Evolutionary conservation across 1,284 basidiomycete species (phyloP).

Genomic region (Schizophyllum commune): DNA sequence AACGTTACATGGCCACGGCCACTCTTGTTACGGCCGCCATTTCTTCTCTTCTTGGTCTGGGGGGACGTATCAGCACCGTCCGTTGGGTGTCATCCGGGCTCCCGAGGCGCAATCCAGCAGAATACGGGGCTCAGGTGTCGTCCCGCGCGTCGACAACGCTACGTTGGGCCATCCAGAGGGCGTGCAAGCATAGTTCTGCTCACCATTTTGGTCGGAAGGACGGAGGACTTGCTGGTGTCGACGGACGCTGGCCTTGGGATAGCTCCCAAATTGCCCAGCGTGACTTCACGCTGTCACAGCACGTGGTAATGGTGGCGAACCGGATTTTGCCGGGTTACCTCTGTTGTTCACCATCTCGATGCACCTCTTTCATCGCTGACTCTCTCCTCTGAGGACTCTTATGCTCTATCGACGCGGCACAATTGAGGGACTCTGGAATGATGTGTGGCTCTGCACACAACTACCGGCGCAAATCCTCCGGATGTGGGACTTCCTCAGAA

Average conservation of each 20-base stretch:
- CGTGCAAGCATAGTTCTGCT: background rate
- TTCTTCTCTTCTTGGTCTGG: conserved; percentile 99
- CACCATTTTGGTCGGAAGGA: background rate
- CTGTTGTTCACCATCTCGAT: background rate
- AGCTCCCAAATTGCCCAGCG: background rate
- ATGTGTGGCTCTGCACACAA: too few species aligned
- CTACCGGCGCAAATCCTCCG: too few species aligned
- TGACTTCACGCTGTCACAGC: background rate
- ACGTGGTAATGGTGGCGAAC: background rate
- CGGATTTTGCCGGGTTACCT: background rate
- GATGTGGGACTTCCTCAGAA: too few species aligned
- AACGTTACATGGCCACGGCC: conserved; percentile 94
- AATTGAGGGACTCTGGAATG: too few species aligned
- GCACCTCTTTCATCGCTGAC: too few species aligned
- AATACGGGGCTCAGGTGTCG: background rate
- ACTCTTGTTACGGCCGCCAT: conserved; percentile 96
- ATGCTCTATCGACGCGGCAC: too few species aligned
- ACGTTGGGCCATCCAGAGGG: background rate
- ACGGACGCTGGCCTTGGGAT: background rate
- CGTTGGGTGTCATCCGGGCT: conserved; percentile 5
- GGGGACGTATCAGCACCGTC: conserved; percentile 13
- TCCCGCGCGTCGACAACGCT: background rate
- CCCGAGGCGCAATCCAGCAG: background rate
- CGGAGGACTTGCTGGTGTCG: background rate
- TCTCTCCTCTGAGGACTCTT: too few species aligned